phyloP scores from a whole-genome alignment of 176 grass and related monocot genomes.

The Alopecurus myosuroides region DNA sequence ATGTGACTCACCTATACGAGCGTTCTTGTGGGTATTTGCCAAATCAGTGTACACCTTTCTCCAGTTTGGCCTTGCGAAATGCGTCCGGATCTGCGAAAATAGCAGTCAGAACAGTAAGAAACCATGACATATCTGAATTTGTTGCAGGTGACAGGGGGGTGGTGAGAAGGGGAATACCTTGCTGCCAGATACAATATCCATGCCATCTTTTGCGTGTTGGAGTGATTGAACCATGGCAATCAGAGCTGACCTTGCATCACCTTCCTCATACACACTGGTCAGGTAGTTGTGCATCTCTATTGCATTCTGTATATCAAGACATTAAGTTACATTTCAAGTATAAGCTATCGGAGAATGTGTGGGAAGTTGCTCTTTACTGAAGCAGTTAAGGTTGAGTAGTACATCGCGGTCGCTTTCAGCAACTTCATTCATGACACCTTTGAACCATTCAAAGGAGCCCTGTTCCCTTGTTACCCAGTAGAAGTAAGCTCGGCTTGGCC shows the following conservation, averaged over 20 bases:
- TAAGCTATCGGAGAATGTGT: neutral
- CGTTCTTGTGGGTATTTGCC: constrained; percentile 62
- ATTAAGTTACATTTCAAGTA: constrained; percentile 15
- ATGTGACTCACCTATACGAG: constrained; percentile 64
- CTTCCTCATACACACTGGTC: constrained; percentile 99
- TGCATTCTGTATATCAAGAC: constrained; percentile 44
- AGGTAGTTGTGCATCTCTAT: constrained; percentile 99
- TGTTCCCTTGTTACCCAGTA: constrained; percentile 84
- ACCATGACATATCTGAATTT: neutral
- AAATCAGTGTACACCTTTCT: constrained; percentile 95
- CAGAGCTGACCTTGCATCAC: constrained; percentile 84
- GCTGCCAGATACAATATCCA: constrained; percentile 92
- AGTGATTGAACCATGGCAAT: constrained; percentile 95
- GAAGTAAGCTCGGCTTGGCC: constrained; percentile 66
- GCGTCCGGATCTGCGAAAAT: constrained; percentile 74
- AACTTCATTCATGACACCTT: constrained; percentile 82
- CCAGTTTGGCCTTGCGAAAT: constrained; percentile 98
- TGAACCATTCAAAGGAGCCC: constrained; percentile 87
- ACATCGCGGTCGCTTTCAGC: constrained; percentile 63
- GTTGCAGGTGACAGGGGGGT: neutral
- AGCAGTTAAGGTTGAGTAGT: constrained; percentile 17
- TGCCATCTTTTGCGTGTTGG: constrained; percentile 81
- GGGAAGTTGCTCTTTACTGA: neutral
- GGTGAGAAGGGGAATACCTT: constrained; percentile 28
- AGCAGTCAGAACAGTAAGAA: neutral